Evolutionary conservation across 805 yeast genomes (phyloP).

Genomic region (Saccharomycodes ludwigii): DNA sequence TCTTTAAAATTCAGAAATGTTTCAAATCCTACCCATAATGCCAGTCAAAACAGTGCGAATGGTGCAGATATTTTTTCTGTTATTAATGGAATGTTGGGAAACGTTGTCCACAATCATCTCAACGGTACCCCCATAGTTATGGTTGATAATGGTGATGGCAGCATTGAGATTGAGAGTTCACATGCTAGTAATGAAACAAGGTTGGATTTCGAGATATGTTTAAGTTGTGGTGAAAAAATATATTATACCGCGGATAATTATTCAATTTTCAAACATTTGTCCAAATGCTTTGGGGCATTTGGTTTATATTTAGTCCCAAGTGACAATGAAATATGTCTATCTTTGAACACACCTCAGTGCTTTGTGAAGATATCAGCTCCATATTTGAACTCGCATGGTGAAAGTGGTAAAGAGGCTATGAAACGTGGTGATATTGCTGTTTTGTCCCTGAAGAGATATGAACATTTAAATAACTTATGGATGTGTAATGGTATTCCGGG

Average conservation of each 20-base stretch:
- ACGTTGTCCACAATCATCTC: too few relatives aligned
- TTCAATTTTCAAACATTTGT: conserved; percentile 21
- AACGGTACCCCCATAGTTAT: too few relatives aligned
- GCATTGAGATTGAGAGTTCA: neutral
- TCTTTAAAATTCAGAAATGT: conserved; percentile 15
- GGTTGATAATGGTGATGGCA: conserved; percentile 4
- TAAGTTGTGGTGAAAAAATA: conserved; percentile 31
- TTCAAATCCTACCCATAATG: too few relatives aligned
- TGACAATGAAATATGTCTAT: conserved; percentile 21
- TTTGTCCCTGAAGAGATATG: conserved; percentile 40
- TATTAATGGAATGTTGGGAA: too few relatives aligned
- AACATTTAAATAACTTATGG: conserved; percentile 47
- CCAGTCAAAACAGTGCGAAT: conserved; percentile 7
- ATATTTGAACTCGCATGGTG: conserved; percentile 66
- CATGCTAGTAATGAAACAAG: conserved; percentile 17
- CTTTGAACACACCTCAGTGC: conserved; percentile 22
- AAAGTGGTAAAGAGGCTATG: conserved; percentile 44
- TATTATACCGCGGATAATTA: conserved; percentile 14
- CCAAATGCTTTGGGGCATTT: conserved; percentile 21
- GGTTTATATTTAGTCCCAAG: conserved; percentile 27
- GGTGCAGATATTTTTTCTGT: too few relatives aligned
- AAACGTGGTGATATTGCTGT: conserved; percentile 44
- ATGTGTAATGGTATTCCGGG: conserved; percentile 45
- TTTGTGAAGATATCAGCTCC: conserved; percentile 42
- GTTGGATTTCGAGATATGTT: conserved; percentile 33